Conservation (phyloP, 164 flowering plant genomes). For the Amborella trichopoda region DNA sequence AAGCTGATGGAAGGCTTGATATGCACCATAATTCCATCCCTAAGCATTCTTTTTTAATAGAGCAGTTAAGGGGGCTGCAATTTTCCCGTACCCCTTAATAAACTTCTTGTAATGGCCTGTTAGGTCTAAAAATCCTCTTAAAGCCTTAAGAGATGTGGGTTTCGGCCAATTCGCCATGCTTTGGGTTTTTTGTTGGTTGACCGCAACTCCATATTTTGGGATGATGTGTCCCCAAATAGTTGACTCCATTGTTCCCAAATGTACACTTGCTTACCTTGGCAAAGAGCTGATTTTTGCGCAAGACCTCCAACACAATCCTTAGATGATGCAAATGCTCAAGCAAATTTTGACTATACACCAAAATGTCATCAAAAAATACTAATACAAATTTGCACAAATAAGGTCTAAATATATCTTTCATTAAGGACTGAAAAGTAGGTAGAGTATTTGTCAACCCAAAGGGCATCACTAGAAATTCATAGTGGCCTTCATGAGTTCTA, state of each 20-base stretch:
- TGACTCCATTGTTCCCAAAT: not conserved
- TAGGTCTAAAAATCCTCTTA: not conserved
- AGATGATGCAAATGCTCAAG: not conserved
- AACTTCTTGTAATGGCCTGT: not conserved
- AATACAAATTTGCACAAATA: not conserved
- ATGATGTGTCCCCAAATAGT: not conserved
- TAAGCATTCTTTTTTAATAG: not conserved
- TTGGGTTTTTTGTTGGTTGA: not conserved
- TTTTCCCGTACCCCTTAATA: not conserved
- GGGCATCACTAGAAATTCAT: too few relatives aligned
- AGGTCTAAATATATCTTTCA: not conserved
- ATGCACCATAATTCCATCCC: not conserved
- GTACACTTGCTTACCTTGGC: not conserved
- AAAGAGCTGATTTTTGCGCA: not conserved
- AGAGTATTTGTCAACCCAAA: too few relatives aligned
- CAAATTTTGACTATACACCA: not conserved
- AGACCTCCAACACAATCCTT: not conserved
- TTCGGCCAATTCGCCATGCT: not conserved
- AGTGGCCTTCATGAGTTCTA: too few relatives aligned
- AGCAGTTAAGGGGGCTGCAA: not conserved
- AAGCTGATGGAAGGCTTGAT: not conserved
- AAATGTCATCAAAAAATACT: constrained; percentile 1
- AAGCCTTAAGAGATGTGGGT: not conserved
- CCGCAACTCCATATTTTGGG: not conserved
- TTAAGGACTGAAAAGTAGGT: not conserved